Percentiles rank a stretch among this genome's conserved stretches.
These are phyloP conservation scores for Ilyonectria destructans DNA, from an alignment of 2,329 filamentous ascomycete species.

Conservation along the genomic window DNA sequence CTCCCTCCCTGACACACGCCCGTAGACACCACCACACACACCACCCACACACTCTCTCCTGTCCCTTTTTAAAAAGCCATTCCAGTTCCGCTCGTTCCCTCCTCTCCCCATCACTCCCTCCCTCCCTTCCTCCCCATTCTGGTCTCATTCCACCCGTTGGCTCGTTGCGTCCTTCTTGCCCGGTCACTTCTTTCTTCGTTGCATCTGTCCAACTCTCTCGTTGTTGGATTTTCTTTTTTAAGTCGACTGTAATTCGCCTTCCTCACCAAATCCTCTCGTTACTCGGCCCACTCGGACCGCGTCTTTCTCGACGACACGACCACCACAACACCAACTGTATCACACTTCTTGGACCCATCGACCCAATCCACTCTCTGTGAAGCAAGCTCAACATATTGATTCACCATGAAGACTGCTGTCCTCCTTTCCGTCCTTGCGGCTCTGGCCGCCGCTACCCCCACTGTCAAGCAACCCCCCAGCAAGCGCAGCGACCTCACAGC, in stretches of 20 bases:
- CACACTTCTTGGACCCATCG: constrained; percentile 24
- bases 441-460: constrained; percentile 62
- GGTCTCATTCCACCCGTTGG: constrained; percentile 42
- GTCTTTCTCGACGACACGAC: constrained; percentile 27
- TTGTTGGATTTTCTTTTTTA: constrained; percentile 54
- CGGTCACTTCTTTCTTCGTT: constrained; percentile 47
- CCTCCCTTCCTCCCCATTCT: constrained; percentile 41
- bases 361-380: constrained; percentile 33
- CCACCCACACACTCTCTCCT: not conserved
- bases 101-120: constrained; percentile 38
- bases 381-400: constrained; percentile 16
- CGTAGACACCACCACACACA: constrained; percentile 6
- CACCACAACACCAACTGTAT: constrained; percentile 29
- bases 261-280: constrained; percentile 43
- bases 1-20: constrained; percentile 7
- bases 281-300: constrained; percentile 18
- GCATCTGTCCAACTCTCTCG: constrained; percentile 54
- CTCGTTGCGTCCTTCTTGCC: constrained; percentile 32
- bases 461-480: constrained; percentile 65
- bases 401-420: constrained; percentile 66
- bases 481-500: constrained; percentile 67
- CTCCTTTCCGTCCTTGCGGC: constrained; percentile 66
- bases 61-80: constrained; percentile 46
- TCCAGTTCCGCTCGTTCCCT: constrained; percentile 41
- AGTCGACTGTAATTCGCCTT: constrained; percentile 43